Base-by-base conservation (phyloP, 1,139 yeast species). In the Arxiozyma slooffiae region DNA sequence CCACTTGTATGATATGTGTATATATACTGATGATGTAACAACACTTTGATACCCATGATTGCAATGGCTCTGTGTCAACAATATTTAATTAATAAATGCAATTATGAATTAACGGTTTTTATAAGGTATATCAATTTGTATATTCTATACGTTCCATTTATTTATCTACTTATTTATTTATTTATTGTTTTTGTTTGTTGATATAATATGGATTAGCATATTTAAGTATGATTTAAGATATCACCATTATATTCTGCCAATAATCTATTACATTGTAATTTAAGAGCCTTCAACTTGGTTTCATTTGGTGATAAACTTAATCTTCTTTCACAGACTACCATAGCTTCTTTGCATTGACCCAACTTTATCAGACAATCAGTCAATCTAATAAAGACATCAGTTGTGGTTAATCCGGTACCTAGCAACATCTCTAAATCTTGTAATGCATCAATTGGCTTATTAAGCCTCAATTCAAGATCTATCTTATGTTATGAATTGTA, bases 381-480 rank as follows among this genome's bases (percentile, higher is more conserved):
- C 62, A 87, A 79, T 70, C 97, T 79, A 58, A 84, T 77, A 63
- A 85, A 86, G 64, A 87, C 85, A 56, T 86, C 94, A 11, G 96
- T 83, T 17, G 81, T 77, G 51, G 61, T 64, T 48, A 82, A 74
- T 61, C 80, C 80, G 67, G 87, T 78, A 53, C 79, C 76, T 67
- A 84, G 71, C 57, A 90, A 73, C 70, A 90, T 70, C 55, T 88
- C 92, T 1, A 94, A 82, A 64, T 90, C 97, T 54, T 84, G 83
- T 62, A 73, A 79, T 0, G 96, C 97, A 49, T 81, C 82, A 44
- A 84, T 68, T 71, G 79, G 85, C 52, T 80, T 72, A 49, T 79
- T 76, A 52, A 77, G 72, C 60, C 83, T 77, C 64, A 89, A 73
- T 60, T 83, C 78, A 0, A 95, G 86, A 62, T 90, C 97, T 21